Evolutionary conservation across 805 yeast species (phyloP).

Genomic region (Candida gorgasii): DNA sequence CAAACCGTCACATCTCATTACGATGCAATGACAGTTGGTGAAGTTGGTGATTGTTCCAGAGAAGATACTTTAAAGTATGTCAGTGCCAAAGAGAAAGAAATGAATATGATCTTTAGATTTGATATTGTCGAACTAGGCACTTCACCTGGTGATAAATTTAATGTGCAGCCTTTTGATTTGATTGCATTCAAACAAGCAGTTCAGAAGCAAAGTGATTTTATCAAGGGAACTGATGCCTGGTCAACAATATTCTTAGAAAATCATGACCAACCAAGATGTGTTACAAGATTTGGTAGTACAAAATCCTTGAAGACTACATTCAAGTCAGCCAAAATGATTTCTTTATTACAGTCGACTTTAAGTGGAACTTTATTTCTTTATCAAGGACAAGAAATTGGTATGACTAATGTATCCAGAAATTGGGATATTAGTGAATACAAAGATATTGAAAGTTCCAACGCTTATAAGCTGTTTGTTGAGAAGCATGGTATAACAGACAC

Average conservation of each 20-base stretch:
- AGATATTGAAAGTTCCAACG: constrained; percentile 50
- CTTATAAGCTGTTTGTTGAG: constrained; percentile 32
- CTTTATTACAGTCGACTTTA: constrained; percentile 45
- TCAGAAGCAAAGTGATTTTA: constrained; percentile 33
- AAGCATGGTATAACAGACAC: constrained; percentile 25
- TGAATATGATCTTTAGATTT: constrained; percentile 39
- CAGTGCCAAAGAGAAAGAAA: constrained; percentile 36
- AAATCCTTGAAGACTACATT: constrained; percentile 25
- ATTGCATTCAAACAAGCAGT: constrained; percentile 45
- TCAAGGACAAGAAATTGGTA: constrained; percentile 65
- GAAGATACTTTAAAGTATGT: constrained; percentile 47
- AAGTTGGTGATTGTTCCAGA: constrained; percentile 46
- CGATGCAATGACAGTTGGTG: constrained; percentile 60
- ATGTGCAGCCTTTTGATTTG: constrained; percentile 28
- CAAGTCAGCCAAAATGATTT: constrained; percentile 49
- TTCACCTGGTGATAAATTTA: constrained; percentile 37
- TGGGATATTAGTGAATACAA: constrained; percentile 53
- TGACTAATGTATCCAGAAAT: constrained; percentile 46
- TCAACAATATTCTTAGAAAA: constrained; percentile 55
- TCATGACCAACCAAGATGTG: constrained; percentile 59
- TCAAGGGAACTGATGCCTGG: constrained; percentile 57
- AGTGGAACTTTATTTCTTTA: constrained; percentile 58
- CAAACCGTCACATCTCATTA: constrained; percentile 42
- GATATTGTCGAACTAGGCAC: constrained; percentile 40
- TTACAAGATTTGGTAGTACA: constrained; percentile 52